phyloP scores from a whole-genome alignment of 2,329 filamentous ascomycete genomes.

The Capronia americana region DNA sequence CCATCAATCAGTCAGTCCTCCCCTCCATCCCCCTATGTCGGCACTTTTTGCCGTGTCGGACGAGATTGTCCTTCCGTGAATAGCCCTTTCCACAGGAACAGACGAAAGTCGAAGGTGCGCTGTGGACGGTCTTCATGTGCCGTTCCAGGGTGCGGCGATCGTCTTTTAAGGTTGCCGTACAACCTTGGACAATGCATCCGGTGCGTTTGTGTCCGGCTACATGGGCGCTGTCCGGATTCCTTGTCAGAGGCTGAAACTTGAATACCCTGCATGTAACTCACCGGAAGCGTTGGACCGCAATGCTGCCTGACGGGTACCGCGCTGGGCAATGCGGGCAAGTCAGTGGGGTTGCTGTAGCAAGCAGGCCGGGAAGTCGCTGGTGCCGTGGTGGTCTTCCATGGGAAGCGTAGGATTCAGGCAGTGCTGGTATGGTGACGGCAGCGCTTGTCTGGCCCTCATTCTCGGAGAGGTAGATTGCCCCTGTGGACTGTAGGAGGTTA shows the following conservation, averaged over 20 bases:
- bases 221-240: neutral
- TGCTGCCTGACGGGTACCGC: neutral
- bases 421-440: too few relatives aligned
- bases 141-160: constrained; percentile 7
- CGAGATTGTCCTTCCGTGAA: constrained; percentile 11
- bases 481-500: too few relatives aligned
- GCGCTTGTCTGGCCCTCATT: too few relatives aligned
- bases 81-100: constrained; percentile 9
- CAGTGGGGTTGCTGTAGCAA: neutral
- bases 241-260: neutral
- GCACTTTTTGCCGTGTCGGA: neutral
- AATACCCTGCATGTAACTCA: neutral
- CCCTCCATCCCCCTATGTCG: too few relatives aligned
- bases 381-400: too few relatives aligned
- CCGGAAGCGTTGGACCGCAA: neutral
- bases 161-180: neutral
- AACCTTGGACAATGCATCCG: neutral
- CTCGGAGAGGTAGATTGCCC: too few relatives aligned
- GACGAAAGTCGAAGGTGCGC: neutral
- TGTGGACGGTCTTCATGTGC: constrained; percentile 3
- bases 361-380: neutral
- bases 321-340: neutral
- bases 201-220: neutral
- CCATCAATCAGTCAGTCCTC: too few relatives aligned
- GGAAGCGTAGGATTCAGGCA: too few relatives aligned